Evolutionary conservation across 805 yeast species (phyloP).

Genomic region (Ogataea parapolymorpha): DNA sequence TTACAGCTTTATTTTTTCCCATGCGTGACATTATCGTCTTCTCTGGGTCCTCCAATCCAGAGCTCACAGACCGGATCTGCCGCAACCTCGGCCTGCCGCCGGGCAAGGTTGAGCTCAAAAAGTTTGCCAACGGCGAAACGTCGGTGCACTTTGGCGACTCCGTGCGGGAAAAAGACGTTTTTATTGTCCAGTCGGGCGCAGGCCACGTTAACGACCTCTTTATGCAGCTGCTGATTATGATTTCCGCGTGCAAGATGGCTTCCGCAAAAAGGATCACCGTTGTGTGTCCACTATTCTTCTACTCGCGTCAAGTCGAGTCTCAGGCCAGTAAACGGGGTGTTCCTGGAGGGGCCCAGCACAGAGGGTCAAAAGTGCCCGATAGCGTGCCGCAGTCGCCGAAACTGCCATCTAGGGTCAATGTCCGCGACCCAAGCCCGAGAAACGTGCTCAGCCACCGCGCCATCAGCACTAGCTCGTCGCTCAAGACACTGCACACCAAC

Average conservation of each 20-base stretch:
- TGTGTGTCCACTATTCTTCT: slow-evolving; percentile 90
- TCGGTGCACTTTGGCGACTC: slow-evolving; percentile 81
- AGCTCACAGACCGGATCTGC: slow-evolving; percentile 71
- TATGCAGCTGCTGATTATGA: slow-evolving; percentile 75
- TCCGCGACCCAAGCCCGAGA: slow-evolving; percentile 13
- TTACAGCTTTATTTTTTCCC: background rate
- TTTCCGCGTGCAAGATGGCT: slow-evolving; percentile 91
- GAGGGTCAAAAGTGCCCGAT: slow-evolving; percentile 28
- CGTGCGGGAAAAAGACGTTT: slow-evolving; percentile 95
- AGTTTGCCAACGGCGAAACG: slow-evolving; percentile 90
- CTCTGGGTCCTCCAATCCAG: slow-evolving; percentile 89
- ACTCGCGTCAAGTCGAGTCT: slow-evolving; percentile 92
- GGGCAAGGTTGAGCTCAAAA: slow-evolving; percentile 61
- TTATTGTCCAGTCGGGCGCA: slow-evolving; percentile 81
- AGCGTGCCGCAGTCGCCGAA: slow-evolving; percentile 48
- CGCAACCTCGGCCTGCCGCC: slow-evolving; percentile 68
- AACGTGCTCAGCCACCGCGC: slow-evolving; percentile 10
- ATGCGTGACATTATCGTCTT: slow-evolving; percentile 86
- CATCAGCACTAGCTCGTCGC: slow-evolving; percentile 4
- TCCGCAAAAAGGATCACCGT: slow-evolving; percentile 87
- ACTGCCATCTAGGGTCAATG: slow-evolving; percentile 32
- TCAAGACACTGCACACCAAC: slow-evolving; percentile 19
- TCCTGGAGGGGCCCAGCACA: slow-evolving; percentile 43
- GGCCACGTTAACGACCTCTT: slow-evolving; percentile 87
- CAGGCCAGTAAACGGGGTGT: slow-evolving; percentile 80